Conservation (phyloP, 768 basidiomycete species). For the Amanita thiersii region DNA sequence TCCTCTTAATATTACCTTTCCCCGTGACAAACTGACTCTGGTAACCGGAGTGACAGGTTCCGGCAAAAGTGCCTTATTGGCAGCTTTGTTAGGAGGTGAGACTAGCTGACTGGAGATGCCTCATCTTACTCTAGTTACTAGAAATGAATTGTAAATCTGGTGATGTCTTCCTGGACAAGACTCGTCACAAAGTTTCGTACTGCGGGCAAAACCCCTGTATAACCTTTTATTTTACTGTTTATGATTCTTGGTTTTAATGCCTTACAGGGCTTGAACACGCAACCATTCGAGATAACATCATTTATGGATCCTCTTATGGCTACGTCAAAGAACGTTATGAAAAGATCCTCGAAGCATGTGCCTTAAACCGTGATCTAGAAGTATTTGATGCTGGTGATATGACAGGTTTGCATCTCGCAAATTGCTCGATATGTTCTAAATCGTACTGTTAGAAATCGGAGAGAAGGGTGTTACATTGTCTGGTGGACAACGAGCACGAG, state of each 20-base stretch:
- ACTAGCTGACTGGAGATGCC: constrained; percentile 5
- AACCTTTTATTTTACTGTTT: constrained; percentile 11
- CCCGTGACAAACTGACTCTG: constrained; percentile 46
- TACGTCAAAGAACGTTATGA: constrained; percentile 60
- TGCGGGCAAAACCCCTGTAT: constrained; percentile 60
- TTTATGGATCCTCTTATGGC: constrained; percentile 57
- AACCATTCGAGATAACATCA: constrained; percentile 74
- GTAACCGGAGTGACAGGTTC: constrained; percentile 62
- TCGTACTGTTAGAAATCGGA: constrained; percentile 58
- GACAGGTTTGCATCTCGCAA: constrained; percentile 39
- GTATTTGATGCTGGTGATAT: constrained; percentile 71
- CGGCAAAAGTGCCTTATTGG: constrained; percentile 59
- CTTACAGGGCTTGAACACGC: constrained; percentile 67
- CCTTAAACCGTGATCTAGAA: constrained; percentile 60
- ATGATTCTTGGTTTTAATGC: neutral
- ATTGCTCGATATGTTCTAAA: no score
- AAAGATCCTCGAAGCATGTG: constrained; percentile 66
- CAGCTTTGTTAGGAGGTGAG: constrained; percentile 59
- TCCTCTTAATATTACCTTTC: constrained; percentile 50
- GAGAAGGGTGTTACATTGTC: constrained; percentile 76
- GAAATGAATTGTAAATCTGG: constrained; percentile 56
- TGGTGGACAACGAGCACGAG: constrained; percentile 66
- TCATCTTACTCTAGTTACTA: constrained; percentile 14
- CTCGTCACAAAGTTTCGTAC: constrained; percentile 54
- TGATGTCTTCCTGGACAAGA: constrained; percentile 45